phyloP scores from a whole-genome alignment of 768 basidiomycete genomes.

The Kwoniella sp. region DNA sequence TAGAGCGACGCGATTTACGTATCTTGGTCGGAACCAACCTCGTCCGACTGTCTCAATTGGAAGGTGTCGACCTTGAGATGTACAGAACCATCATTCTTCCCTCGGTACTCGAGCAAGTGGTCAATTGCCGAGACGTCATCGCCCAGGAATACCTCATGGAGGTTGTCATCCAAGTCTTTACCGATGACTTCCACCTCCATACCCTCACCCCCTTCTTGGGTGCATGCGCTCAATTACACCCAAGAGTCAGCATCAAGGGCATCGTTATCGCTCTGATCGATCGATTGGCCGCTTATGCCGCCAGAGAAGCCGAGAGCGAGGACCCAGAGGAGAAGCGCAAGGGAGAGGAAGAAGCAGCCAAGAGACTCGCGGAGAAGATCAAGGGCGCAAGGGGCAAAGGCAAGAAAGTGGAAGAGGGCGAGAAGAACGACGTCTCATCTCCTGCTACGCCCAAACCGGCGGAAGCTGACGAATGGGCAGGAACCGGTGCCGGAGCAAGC shows the following conservation, averaged over 20 bases:
- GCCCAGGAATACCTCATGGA: slow-evolving; percentile 99
- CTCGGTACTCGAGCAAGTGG: slow-evolving; percentile 92
- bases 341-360: slow-evolving; percentile 90
- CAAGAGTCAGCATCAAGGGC: slow-evolving; percentile 96
- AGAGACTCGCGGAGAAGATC: slow-evolving; percentile 83
- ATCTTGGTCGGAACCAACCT: slow-evolving; percentile 98
- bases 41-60: slow-evolving; percentile 89
- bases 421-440: slow-evolving; percentile 15
- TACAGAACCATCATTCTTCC: slow-evolving; percentile 85
- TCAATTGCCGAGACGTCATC: slow-evolving; percentile 97
- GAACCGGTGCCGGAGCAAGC: slow-evolving; percentile 30
- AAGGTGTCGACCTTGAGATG: slow-evolving; percentile 93
- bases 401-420: slow-evolving; percentile 55
- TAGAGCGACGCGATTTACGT: slow-evolving; percentile 90
- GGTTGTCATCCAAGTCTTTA: slow-evolving; percentile 99
- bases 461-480: slow-evolving; percentile 43
- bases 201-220: slow-evolving; percentile 94
- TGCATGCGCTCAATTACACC: slow-evolving; percentile 93
- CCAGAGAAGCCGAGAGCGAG: slow-evolving; percentile 94
- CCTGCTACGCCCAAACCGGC: slow-evolving; percentile 26
- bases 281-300: slow-evolving; percentile 90
- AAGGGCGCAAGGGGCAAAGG: slow-evolving; percentile 69
- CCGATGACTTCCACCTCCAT: slow-evolving; percentile 96
- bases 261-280: slow-evolving; percentile 98
- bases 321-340: slow-evolving; percentile 90